Evolutionary conservation across 108 stramenopile species (phyloP), one percentile per base, ranked within the genome.

Genomic region (Mediolabrus comicus): DNA sequence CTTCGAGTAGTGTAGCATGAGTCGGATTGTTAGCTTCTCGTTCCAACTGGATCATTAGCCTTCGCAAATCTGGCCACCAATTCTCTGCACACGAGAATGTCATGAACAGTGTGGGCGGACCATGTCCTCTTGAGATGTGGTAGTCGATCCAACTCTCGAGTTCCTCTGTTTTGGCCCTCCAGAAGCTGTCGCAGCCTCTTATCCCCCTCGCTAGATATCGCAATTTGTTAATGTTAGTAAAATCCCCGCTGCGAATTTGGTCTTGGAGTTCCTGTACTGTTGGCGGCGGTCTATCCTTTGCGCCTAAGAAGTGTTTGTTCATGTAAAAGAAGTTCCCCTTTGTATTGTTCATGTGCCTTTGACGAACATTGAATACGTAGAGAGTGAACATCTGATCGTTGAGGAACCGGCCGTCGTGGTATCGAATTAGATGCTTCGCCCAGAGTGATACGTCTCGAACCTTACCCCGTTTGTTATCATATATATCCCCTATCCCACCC

Each of bases 61-160:
- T 27, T 3, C 19, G 26, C 14, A 75, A 14, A 25, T 75, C 74
- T n/a, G 74, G 67, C 74, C 74, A 68, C 59, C 66, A 75, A 52
- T 68, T 59, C 39, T 75, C 74, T 4, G 34, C 34, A 34, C 34
- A 34, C 4, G 34, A 34, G 4, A 34, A 34, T 7, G 34, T 34
- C 6, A 34, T 34, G 34, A 34, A 34, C 4, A 6, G 34, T 4
- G 34, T 34, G 7, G 34, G 34, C 34, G 7, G 69, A 1, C 75
- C 75, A 9, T 71, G 51, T 7, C 75, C 75, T 13, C 33, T 25
- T 1, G 29, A 35, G n/a, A 76, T 59, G 25, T 71, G 69, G 41
- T 64, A 53, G 25, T 76, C 55, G 14, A 76, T 71, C 75, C 75
- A 76, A 22, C 33, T 22, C 33, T 71, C 35, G n/a, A 76, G 52